Evolutionary conservation across 2,329 filamentous ascomycete species (phyloP), one percentile per base, ranked within the genome.

Genomic region (Diaporthe capsici): DNA sequence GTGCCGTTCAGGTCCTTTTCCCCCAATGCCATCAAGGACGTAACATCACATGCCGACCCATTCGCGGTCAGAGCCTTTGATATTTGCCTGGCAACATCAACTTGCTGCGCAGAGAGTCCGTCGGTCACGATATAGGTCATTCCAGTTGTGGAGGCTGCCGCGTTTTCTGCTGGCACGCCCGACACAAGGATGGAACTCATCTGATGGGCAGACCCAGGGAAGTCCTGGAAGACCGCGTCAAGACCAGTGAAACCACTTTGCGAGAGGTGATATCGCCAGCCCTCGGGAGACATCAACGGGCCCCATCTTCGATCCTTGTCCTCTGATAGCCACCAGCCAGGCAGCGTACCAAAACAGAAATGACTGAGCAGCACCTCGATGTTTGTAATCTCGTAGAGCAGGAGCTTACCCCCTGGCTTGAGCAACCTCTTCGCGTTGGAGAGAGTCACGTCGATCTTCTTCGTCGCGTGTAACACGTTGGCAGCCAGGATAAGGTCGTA

Each of bases 281-380:
- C 60, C 12, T 75, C 73, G n/a, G 75, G 76, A 2, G 78, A 80
- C 78, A 82, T 77, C 42, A 81, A 53, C 1, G 81, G 81, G 1
- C 80, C 79, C 63, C 75, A 77, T 42, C 58, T 51, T 31, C 81
- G 74, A 63, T 82, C 78, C n/a, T 78, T 73, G 63, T 82, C 81
- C 39, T 81, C 79, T 0, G 79, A 79, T 20, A 83, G 77, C 82
- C 82, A 83, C 82, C 82, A 83, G 1, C 82, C 82, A 2, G 80
- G 79, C 3, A 83, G 77, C 2, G 79, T 76, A 3, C 82, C 82
- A 65, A 83, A 83, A 73, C 76, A 78, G 73, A 81, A 78, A 58
- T 76, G 75, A 20, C 73, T 74, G 7, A 78, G 67, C 2, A 80
- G 60, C 3, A 77, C 53, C 20, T 72, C 71, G 1, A 67, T 70